Evolutionary conservation across 2,329 filamentous ascomycete species (phyloP).

Genomic region (Talaromyces sp.): DNA sequence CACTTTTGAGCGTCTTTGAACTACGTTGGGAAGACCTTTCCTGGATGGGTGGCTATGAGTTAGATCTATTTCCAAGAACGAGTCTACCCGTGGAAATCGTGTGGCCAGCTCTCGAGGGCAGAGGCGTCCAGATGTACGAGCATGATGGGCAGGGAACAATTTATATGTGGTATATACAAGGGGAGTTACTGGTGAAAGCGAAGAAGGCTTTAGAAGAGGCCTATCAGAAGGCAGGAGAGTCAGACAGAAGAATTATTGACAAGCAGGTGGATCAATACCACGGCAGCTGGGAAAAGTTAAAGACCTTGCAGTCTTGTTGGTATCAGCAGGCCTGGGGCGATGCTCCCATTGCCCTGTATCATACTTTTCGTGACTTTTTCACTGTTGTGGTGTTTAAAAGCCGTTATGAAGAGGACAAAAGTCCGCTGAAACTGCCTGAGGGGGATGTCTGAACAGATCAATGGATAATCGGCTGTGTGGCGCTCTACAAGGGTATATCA

Average conservation of each 20-base stretch:
- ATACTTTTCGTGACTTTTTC: constrained; percentile 12
- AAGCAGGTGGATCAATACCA: background rate
- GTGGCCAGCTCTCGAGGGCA: constrained; percentile 7
- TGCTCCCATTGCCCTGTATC: background rate
- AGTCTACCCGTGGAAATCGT: background rate
- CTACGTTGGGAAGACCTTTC: constrained; percentile 5
- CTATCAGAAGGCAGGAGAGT: background rate
- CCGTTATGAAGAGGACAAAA: constrained; percentile 14
- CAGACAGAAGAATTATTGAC: constrained; percentile 3
- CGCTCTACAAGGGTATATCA: background rate
- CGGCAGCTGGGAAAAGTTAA: constrained; percentile 11
- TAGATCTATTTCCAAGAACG: background rate
- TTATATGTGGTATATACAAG: constrained; percentile 10
- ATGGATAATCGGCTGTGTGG: background rate
- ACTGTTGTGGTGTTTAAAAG: constrained; percentile 10
- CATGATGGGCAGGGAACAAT: constrained; percentile 4
- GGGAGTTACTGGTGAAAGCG: background rate
- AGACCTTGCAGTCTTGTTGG: constrained; percentile 7
- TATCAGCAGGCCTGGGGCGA: constrained; percentile 12
- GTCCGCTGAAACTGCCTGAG: background rate
- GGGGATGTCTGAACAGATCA: background rate
- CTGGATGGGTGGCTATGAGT: background rate
- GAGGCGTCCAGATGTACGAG: constrained; percentile 11
- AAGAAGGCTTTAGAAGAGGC: background rate
- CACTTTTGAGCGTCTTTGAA: background rate